These are phyloP conservation scores for Syzygium jambos DNA, from an alignment of 345 rosid genomes.

Conservation along the genomic window DNA sequence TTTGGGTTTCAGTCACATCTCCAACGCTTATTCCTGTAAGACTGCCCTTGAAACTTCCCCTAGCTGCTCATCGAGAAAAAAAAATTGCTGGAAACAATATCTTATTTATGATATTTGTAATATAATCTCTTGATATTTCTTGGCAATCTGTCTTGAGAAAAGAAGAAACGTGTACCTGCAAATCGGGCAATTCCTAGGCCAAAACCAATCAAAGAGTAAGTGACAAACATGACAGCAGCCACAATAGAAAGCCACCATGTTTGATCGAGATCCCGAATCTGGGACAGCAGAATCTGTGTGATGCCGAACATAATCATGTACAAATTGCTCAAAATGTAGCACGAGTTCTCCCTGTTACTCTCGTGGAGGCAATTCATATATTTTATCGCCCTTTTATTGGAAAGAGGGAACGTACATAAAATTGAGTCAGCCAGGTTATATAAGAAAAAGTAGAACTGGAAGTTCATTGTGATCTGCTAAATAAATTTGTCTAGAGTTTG, in stretches of 20 bases:
- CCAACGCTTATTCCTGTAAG: conserved; percentile 56
- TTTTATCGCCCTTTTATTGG: conserved; percentile 53
- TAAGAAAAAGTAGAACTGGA: not conserved
- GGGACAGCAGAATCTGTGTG: conserved; percentile 54
- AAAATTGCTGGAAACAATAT: not conserved
- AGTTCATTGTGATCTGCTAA: not conserved
- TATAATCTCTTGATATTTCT: not conserved
- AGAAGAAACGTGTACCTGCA: conserved; percentile 7
- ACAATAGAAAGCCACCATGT: conserved; percentile 52
- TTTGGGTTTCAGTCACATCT: conserved; percentile 47
- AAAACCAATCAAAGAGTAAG: conserved; percentile 40
- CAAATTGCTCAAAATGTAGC: conserved; percentile 49
- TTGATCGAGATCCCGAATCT: conserved; percentile 47
- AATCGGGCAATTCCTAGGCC: conserved; percentile 37
- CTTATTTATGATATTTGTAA: not conserved
- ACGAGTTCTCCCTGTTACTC: conserved; percentile 49
- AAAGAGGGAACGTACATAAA: not conserved
- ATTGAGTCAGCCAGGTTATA: not conserved
- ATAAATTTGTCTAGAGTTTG: not conserved
- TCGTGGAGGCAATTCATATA: conserved; percentile 56
- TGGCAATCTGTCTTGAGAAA: not conserved
- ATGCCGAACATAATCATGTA: conserved; percentile 71
- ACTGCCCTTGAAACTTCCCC: conserved; percentile 47
- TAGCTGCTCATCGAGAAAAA: conserved; percentile 16
- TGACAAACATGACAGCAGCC: conserved; percentile 42